Evolutionary conservation across 331 rosid species (phyloP).

Genomic region (Pyracantha coccinea): DNA sequence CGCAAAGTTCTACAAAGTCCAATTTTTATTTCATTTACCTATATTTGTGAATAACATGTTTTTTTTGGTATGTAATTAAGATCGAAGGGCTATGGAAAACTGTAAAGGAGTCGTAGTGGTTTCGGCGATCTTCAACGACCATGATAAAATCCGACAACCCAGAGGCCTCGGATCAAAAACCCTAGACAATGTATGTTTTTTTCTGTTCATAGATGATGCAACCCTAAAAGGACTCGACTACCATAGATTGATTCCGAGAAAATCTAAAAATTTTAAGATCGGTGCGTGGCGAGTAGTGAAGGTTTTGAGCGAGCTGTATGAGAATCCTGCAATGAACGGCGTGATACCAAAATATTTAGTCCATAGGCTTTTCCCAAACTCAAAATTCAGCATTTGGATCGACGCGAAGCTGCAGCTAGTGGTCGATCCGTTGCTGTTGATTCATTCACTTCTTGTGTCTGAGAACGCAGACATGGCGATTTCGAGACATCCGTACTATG

Average conservation of each 20-base stretch:
- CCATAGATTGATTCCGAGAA: slow-evolving; percentile 36
- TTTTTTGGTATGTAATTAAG: slow-evolving; percentile 23
- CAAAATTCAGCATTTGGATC: slow-evolving; percentile 83
- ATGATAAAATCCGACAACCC: slow-evolving; percentile 88
- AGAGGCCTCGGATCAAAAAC: slow-evolving; percentile 69
- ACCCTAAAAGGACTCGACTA: slow-evolving; percentile 48
- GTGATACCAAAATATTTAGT: slow-evolving; percentile 79
- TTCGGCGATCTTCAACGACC: slow-evolving; percentile 89
- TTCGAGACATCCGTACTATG: slow-evolving; percentile 70
- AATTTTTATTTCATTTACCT: not conserved
- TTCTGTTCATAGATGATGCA: slow-evolving; percentile 64
- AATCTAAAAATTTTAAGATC: slow-evolving; percentile 35
- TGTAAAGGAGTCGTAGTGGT: slow-evolving; percentile 73
- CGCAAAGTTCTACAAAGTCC: not conserved
- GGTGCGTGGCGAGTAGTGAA: slow-evolving; percentile 80
- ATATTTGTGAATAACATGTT: not conserved
- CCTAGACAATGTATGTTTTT: slow-evolving; percentile 47
- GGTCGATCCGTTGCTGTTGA: slow-evolving; percentile 87
- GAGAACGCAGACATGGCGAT: slow-evolving; percentile 78
- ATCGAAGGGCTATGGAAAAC: slow-evolving; percentile 58
- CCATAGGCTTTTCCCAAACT: slow-evolving; percentile 74
- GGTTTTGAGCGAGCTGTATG: slow-evolving; percentile 45
- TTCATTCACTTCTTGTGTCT: slow-evolving; percentile 60
- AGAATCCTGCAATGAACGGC: slow-evolving; percentile 89
- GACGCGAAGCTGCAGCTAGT: slow-evolving; percentile 80